Percentiles rank a stretch among this genome's conserved stretches.
phyloP scores from a whole-genome alignment of 768 basidiomycete species.

The Pluteus cervinus region DNA sequence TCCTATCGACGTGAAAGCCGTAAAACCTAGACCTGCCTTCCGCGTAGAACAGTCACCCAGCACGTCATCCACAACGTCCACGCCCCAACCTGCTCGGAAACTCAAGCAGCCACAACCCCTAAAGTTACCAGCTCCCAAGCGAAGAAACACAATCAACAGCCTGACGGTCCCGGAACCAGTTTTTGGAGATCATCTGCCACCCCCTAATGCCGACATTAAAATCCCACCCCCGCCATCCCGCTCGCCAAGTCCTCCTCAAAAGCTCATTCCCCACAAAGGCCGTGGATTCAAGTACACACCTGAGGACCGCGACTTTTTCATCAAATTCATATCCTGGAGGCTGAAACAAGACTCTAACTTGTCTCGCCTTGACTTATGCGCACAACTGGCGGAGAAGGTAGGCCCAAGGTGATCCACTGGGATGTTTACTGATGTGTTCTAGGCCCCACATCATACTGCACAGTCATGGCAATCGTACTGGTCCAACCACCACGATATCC shows the following conservation, averaged over 20 bases:
- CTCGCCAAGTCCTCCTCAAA: slow-evolving; percentile 62
- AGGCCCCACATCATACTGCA: slow-evolving; percentile 66
- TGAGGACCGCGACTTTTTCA: slow-evolving; percentile 61
- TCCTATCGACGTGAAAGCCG: slow-evolving; percentile 20
- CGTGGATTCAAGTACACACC: slow-evolving; percentile 60
- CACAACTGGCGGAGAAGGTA: slow-evolving; percentile 52
- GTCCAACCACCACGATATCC: slow-evolving; percentile 58
- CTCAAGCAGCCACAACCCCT: slow-evolving; percentile 18
- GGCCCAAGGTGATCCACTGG: slow-evolving; percentile 6
- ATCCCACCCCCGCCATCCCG: slow-evolving; percentile 61
- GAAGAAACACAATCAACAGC: slow-evolving; percentile 55
- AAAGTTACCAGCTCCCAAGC: slow-evolving; percentile 18
- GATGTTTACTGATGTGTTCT: slow-evolving; percentile 6
- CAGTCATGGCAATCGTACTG: slow-evolving; percentile 66
- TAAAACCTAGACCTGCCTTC: slow-evolving; percentile 35
- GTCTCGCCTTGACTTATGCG: slow-evolving; percentile 48
- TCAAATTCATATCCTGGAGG: slow-evolving; percentile 60
- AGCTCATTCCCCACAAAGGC: slow-evolving; percentile 34
- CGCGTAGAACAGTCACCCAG: slow-evolving; percentile 27
- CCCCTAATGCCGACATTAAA: slow-evolving; percentile 55
- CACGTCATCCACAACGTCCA: slow-evolving; percentile 12
- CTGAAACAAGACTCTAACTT: slow-evolving; percentile 47
- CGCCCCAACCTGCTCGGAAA: slow-evolving; percentile 15
- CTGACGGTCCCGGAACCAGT: slow-evolving; percentile 47
- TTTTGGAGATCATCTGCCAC: slow-evolving; percentile 42